phyloP scores from a whole-genome alignment of 805 yeast genomes.

The Hanseniaspora jakobsenii region DNA sequence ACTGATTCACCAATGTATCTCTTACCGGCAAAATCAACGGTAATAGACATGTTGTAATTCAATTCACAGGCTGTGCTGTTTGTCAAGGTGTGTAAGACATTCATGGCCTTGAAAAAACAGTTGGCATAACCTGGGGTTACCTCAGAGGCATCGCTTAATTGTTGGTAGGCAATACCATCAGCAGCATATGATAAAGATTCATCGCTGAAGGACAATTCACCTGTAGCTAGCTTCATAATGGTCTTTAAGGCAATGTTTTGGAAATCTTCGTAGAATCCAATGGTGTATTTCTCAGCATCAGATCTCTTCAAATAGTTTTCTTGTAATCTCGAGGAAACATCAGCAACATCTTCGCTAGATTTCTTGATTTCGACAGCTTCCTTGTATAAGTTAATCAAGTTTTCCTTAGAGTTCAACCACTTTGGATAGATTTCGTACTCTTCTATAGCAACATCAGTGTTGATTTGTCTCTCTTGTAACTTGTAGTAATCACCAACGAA shows the following conservation, averaged over 20 bases:
- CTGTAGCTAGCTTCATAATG: constrained; percentile 62
- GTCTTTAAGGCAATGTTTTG: constrained; percentile 64
- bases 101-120: constrained; percentile 11
- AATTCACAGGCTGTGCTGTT: constrained; percentile 1
- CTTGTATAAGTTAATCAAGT: neutral
- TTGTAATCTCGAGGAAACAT: neutral
- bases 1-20: constrained; percentile 88
- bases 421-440: constrained; percentile 10
- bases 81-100: constrained; percentile 10
- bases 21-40: constrained; percentile 82
- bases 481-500: constrained; percentile 46
- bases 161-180: constrained; percentile 11
- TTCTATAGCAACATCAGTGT: neutral
- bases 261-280: constrained; percentile 64
- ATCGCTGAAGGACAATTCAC: constrained; percentile 38
- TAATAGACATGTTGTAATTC: constrained; percentile 61
- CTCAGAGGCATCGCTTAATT: constrained; percentile 2
- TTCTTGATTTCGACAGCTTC: constrained; percentile 1
- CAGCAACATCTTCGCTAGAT: neutral
- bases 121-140: constrained; percentile 6
- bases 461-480: constrained; percentile 35
- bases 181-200: constrained; percentile 2
- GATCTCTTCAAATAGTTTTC: constrained; percentile 30
- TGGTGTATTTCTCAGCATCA: constrained; percentile 60
- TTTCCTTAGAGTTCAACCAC: constrained; percentile 5